A percentile compares a stretch with the other conserved stretches of the same genome.
These are phyloP conservation scores for Botrytis sinoallii DNA, from an alignment of 2,329 filamentous ascomycete genomes.

Conservation along the genomic window DNA sequence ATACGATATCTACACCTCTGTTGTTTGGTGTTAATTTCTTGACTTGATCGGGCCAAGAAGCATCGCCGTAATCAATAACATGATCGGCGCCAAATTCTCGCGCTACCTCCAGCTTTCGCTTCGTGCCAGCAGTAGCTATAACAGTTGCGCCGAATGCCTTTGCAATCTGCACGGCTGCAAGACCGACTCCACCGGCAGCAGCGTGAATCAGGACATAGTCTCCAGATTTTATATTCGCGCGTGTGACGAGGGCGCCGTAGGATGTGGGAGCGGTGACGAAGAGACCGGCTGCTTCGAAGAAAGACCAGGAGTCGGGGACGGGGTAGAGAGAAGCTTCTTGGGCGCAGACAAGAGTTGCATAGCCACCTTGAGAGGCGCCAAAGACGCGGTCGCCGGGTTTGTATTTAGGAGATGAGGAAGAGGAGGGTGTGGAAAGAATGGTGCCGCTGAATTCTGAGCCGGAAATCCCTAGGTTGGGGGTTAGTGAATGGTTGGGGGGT, in stretches of 20 bases:
- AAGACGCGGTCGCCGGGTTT: constrained; percentile 81
- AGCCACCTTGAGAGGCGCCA: constrained; percentile 81
- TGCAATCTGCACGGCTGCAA: constrained; percentile 89
- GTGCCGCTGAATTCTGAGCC: constrained; percentile 85
- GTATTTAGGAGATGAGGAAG: constrained; percentile 55
- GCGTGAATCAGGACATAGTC: constrained; percentile 91
- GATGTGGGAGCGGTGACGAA: constrained; percentile 91
- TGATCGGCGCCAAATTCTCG: constrained; percentile 81
- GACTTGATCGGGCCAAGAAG: constrained; percentile 64
- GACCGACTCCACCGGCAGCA: constrained; percentile 84
- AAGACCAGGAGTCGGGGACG: constrained; percentile 78
- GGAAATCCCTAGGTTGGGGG: constrained; percentile 50
- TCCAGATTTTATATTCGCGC: constrained; percentile 73
- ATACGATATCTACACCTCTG: constrained; percentile 80
- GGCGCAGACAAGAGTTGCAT: constrained; percentile 71
- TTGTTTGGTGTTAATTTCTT: constrained; percentile 73
- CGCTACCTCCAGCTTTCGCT: constrained; percentile 77
- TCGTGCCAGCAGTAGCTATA: constrained; percentile 83
- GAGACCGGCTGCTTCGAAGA: constrained; percentile 78
- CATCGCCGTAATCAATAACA: constrained; percentile 70
- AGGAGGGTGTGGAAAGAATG: constrained; percentile 63
- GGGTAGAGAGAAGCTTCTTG: constrained; percentile 66
- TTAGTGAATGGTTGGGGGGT: background rate
- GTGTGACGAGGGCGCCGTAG: constrained; percentile 76
- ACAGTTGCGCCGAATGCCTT: constrained; percentile 90